Evolutionary conservation across 345 rosid species (phyloP), one percentile per base, ranked within the genome.

Genomic region (Citrus hindsii): DNA sequence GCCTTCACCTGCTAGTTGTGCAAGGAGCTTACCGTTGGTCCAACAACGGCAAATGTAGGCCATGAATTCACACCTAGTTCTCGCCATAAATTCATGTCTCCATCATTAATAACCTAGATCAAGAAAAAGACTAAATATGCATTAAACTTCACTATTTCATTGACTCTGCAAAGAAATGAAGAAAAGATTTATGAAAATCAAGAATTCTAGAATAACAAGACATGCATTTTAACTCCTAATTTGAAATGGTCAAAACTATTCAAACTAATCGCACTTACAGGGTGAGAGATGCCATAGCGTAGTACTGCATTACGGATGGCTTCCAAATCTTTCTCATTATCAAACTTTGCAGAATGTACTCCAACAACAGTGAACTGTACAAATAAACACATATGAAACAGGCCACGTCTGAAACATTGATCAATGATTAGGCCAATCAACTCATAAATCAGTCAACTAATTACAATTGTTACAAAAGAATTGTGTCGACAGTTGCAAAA

Each of bases 291-390:
- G 71, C 85, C 90, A 77, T 95, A 95, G 33, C 98, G 95, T 68
- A 93, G 76, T 62, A 93, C 97, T 60, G 98, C 99, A 87, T 86
- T 95, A 46, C 92, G 91, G 78, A 95, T 95, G 78, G 99, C 98
- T 80, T 91, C 99, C 81, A 90, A 83, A 86, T 95, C 99, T 83
- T 93, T 95, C 86, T 93, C 99, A 82, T 95, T 95, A 85, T 93
- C 99, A 6, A 95, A 95, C 87, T 95, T 95, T 24, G 98, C 98
- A 22, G 99, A 93, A 86, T 93, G 99, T 46, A 95, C 99, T 81
- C 99, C 99, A 46, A 95, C 90, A 82, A 95, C 99, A 14, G 92
- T 83, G 80, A 95, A 90, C 99, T 95, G 89, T 75, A 67, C 68
- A 73, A 65, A 60, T 53, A 79, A 71, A 73, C 51, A 58, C 32